Conservation (phyloP, 2,329 filamentous ascomycete genomes). For the Podosphaera leucotricha region DNA sequence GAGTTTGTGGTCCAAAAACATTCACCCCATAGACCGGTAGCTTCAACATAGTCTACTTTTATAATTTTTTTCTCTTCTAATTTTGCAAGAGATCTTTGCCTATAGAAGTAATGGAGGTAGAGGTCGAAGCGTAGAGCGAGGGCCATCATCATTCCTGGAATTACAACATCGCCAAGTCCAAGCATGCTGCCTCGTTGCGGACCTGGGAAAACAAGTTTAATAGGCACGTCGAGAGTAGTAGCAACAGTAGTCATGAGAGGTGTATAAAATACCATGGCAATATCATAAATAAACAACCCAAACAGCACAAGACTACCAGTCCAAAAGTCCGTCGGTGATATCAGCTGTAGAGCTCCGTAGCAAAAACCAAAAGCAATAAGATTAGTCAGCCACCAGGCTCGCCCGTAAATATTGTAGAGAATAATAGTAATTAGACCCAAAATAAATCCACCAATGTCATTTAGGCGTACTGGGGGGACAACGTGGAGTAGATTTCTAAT, state of each 20-base stretch:
- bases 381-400: constrained; percentile 40
- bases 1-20: constrained; percentile 42
- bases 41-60: constrained; percentile 27
- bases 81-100: constrained; percentile 21
- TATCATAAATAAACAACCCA: constrained; percentile 82
- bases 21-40: constrained; percentile 61
- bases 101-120: constrained; percentile 55
- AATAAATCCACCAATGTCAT: constrained; percentile 12
- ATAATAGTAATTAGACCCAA: constrained; percentile 10
- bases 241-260: constrained; percentile 76
- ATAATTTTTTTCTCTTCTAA: constrained; percentile 16
- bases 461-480: constrained; percentile 9
- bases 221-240: constrained; percentile 70
- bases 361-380: constrained; percentile 70
- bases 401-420: constrained; percentile 12
- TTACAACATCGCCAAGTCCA: constrained; percentile 78
- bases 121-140: constrained; percentile 81
- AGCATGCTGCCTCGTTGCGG: constrained; percentile 58
- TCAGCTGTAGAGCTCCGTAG: constrained; percentile 56
- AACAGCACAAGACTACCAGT: constrained; percentile 57
- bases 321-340: constrained; percentile 72
- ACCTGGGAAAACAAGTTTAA: constrained; percentile 59
- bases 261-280: constrained; percentile 76
- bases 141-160: constrained; percentile 77
- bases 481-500: constrained; percentile 8